These are phyloP conservation scores for Fennellomyces sp. DNA, from an alignment of 371 early-diverging fungal species.

Conservation along the genomic window DNA sequence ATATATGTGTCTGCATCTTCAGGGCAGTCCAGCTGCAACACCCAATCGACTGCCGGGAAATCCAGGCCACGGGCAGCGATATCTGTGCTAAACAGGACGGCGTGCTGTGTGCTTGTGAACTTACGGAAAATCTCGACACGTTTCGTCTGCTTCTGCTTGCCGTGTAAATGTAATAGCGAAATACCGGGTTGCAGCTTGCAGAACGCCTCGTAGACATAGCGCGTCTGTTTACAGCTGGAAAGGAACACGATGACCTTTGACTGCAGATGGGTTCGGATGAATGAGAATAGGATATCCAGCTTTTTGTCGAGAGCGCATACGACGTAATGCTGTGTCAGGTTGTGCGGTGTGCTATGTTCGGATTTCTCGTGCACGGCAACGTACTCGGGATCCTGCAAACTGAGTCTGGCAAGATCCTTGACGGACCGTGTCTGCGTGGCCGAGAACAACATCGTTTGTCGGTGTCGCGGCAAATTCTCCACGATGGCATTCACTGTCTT, in stretches of 20 bases:
- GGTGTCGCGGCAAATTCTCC: slow-evolving; percentile 81
- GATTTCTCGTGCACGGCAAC: slow-evolving; percentile 92
- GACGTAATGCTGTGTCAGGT: slow-evolving; percentile 84
- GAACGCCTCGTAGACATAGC: slow-evolving; percentile 93
- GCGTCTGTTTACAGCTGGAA: slow-evolving; percentile 54
- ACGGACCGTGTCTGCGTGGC: slow-evolving; percentile 97
- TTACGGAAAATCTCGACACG: slow-evolving; percentile 90
- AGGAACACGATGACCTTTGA: slow-evolving; percentile 63
- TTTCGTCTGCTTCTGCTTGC: slow-evolving; percentile 94
- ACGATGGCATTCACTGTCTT: slow-evolving; percentile 94
- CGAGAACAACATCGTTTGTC: slow-evolving; percentile 95
- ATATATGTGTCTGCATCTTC: slow-evolving; percentile 96
- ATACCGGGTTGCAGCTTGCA: slow-evolving; percentile 94
- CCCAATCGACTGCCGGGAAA: slow-evolving; percentile 98
- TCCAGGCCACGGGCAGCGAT: slow-evolving; percentile 98
- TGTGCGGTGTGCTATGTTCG: slow-evolving; percentile 80
- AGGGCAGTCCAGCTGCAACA: slow-evolving; percentile 97
- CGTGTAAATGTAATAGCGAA: slow-evolving; percentile 89
- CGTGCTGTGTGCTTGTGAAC: slow-evolving; percentile 75
- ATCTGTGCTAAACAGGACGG: slow-evolving; percentile 93
- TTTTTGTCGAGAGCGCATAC: slow-evolving; percentile 82
- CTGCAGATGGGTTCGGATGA: slow-evolving; percentile 88
- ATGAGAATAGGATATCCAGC: slow-evolving; percentile 91
- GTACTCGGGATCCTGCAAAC: slow-evolving; percentile 90
- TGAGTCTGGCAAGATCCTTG: slow-evolving; percentile 89